phyloP scores from a whole-genome alignment of 306 rosid genomes.

The Abrus precatorius region DNA sequence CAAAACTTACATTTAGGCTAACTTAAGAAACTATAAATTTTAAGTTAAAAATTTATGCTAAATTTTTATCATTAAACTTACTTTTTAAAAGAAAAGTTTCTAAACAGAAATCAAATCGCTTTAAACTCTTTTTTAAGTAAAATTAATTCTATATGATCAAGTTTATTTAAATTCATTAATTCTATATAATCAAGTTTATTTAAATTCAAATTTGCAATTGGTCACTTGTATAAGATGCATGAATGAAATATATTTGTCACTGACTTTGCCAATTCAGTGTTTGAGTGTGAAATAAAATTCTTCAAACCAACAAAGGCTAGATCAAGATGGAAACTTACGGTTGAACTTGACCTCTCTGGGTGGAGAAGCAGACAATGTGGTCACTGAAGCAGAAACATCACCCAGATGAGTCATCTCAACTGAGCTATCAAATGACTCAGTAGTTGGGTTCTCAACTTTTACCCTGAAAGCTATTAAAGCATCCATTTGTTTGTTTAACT shows the following conservation, averaged over 20 bases:
- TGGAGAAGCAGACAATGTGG: slow-evolving; percentile 62
- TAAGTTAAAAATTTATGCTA: no score
- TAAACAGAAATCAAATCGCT: no score
- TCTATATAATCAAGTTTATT: no score
- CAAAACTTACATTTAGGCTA: no score
- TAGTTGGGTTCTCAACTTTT: slow-evolving; percentile 67
- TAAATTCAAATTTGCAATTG: no score
- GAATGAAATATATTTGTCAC: not conserved
- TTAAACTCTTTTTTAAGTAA: no score
- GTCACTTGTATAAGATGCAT: not conserved
- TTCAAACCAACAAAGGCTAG: no score
- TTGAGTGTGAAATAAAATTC: not conserved
- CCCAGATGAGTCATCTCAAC: slow-evolving; percentile 69
- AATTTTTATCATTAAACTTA: no score
- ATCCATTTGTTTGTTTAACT: slow-evolving; percentile 74
- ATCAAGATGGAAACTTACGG: slow-evolving; percentile 41
- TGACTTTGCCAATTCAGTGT: not conserved
- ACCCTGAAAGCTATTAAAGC: slow-evolving; percentile 75
- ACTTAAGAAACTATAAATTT: no score
- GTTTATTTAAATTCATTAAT: no score
- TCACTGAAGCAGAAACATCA: slow-evolving; percentile 59
- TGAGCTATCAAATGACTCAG: slow-evolving; percentile 44
- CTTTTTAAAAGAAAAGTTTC: no score
- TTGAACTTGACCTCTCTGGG: slow-evolving; percentile 53
- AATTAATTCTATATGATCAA: no score